Base-by-base conservation (phyloP, 2,329 filamentous ascomycete species). In the Myriosclerotinia duriaeana region DNA sequence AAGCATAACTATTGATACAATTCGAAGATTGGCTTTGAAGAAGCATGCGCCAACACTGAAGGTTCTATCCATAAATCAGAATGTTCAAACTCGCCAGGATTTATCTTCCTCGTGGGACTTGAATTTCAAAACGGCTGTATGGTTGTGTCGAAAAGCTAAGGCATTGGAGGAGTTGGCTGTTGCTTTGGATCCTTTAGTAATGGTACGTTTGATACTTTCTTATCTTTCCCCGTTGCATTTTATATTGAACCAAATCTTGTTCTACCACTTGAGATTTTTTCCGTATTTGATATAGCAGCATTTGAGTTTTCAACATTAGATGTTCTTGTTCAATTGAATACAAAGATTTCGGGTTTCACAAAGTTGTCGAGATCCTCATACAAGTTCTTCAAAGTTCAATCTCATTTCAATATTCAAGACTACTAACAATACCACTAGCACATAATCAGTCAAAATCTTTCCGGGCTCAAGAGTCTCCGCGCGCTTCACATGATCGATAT, bases 31-130 rank as follows among this genome's bases (percentile, higher is more conserved):
- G 20, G 82, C 85, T 0, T 78, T 90, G 36, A 83, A 81, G 74
- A 87, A 83, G 76, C 87, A 89, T 72, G 79, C 85, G 65, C 71
- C 72, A 14, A 82, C 79, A 0, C 76, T 90, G 22, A 82, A 80
- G 72, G 79, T 83, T 14, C 75, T 90, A 22, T 84, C 88, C 80
- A 83, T 89, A 70, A 85, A 85, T 72, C 87, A 89, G 70, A 80
- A 86, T 60, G 73, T 77, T 26, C 80, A 81, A 54, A 74, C 77
- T 8, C 84, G 85, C 72, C 86, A 88, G 70, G 80, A 86, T 59
- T 73, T 77, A 30, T 80, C 81, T 54, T 74, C 76, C 9, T 76
- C 78, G 7, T 90, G 87, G 87, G 85, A 88, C 72, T 71, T 82
- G 5, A 81, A 88, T 66, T 79, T 82, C 54, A 85, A 83, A 74